Conservation (phyloP, 371 early-diverging fungal species). For the Apophysomyces ossiformis region DNA sequence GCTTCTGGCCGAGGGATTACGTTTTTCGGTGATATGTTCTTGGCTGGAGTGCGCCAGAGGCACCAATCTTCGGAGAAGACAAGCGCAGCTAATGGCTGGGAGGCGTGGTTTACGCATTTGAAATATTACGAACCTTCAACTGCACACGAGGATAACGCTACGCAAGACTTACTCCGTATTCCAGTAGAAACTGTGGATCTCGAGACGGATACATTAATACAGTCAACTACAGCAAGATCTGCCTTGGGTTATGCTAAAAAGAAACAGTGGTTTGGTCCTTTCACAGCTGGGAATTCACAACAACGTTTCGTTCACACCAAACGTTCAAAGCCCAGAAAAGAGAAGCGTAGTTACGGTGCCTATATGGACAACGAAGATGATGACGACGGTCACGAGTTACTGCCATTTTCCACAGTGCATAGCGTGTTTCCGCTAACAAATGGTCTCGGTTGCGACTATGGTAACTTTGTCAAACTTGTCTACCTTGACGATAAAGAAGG, state of each 20-base stretch:
- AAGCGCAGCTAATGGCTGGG: conserved; percentile 26
- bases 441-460: conserved; percentile 41
- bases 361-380: conserved; percentile 12
- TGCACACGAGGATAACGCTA: background rate
- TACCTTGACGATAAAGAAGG: background rate
- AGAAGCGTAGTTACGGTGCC: conserved; percentile 9
- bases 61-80: background rate
- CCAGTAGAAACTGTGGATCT: conserved; percentile 23
- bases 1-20: conserved; percentile 31
- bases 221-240: background rate
- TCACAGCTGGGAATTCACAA: background rate
- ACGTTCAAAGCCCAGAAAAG: background rate
- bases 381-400: conserved; percentile 30
- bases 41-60: conserved; percentile 39
- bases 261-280: background rate
- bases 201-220: conserved; percentile 2
- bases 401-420: conserved; percentile 33
- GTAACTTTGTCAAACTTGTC: conserved; percentile 42
- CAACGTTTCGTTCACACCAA: conserved; percentile 12
- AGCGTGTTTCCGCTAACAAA: conserved; percentile 30
- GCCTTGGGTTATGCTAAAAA: background rate
- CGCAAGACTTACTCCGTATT: background rate
- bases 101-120: conserved; percentile 44
- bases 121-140: conserved; percentile 33
- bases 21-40: conserved; percentile 31